These are phyloP conservation scores for Cantharellus anzutake DNA, from an alignment of 768 basidiomycete genomes.

Conservation along the genomic window DNA sequence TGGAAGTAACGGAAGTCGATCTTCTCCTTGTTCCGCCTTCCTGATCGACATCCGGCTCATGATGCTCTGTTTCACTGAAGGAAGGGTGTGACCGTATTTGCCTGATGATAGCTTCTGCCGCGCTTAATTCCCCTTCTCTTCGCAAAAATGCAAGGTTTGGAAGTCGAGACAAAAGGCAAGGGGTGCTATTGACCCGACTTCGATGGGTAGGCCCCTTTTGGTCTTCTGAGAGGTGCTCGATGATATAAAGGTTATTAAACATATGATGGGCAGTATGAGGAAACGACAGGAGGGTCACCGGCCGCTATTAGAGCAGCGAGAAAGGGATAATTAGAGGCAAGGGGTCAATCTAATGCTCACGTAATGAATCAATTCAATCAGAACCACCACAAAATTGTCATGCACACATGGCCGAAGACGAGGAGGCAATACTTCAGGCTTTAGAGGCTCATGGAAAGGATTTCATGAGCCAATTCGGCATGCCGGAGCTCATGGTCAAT, in stretches of 20 bases:
- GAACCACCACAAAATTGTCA: too few species aligned
- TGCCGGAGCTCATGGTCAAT: constrained; percentile 3
- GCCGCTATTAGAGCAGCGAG: too few species aligned
- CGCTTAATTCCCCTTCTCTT: constrained; percentile 45
- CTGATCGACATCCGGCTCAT: background rate
- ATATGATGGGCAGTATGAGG: background rate
- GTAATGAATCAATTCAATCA: too few species aligned
- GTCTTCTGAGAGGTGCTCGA: background rate
- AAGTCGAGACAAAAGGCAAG: constrained; percentile 5
- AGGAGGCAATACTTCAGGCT: constrained; percentile 19
- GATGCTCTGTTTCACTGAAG: background rate
- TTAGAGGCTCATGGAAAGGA: constrained; percentile 29
- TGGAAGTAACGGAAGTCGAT: background rate
- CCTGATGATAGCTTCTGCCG: constrained; percentile 31
- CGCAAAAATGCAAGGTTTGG: constrained; percentile 29
- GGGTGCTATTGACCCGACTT: background rate
- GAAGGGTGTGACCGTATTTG: background rate
- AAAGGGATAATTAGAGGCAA: too few species aligned
- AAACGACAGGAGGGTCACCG: too few species aligned
- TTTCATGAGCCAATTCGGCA: constrained; percentile 26
- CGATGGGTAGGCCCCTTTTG: background rate
- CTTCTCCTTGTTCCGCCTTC: background rate
- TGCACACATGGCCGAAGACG: constrained; percentile 2
- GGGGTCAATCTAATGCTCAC: too few species aligned
- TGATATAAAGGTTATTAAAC: background rate